Conservation (phyloP, 1,284 basidiomycete genomes). For the Rhodotorula mucilaginosa region DNA sequence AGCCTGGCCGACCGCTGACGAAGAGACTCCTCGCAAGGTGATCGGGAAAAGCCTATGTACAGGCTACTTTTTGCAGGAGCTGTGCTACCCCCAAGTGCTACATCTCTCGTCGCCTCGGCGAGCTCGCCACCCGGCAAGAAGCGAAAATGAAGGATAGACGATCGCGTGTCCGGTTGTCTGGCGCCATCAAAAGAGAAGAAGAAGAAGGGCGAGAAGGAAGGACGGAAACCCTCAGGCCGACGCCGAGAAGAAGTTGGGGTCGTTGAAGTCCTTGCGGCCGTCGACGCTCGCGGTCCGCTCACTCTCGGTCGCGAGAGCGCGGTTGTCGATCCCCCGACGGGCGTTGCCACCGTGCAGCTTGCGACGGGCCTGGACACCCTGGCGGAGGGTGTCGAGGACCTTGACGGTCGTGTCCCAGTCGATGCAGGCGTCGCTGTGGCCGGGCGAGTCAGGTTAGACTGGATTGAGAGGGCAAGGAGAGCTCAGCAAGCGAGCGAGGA, state of each 20-base stretch:
- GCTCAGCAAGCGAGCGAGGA: slow-evolving; percentile 17
- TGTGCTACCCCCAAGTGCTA: background rate
- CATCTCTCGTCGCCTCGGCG: background rate
- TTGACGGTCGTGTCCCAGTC: slow-evolving; percentile 83
- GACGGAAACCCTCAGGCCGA: background rate
- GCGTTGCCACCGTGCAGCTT: slow-evolving; percentile 32
- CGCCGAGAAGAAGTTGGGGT: slow-evolving; percentile 14
- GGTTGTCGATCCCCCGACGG: slow-evolving; percentile 20
- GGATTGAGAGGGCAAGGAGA: background rate
- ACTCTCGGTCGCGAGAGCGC: slow-evolving; percentile 15
- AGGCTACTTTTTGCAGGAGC: background rate
- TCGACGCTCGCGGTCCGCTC: slow-evolving; percentile 26
- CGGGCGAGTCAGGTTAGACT: background rate
- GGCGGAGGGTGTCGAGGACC: slow-evolving; percentile 72
- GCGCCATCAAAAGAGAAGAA: background rate
- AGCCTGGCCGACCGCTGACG: no score
- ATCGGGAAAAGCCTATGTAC: background rate
- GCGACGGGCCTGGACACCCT: slow-evolving; percentile 74
- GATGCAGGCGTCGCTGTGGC: slow-evolving; percentile 64
- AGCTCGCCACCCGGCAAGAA: background rate
- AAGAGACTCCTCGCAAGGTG: background rate
- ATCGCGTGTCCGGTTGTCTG: no score
- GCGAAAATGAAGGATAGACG: background rate
- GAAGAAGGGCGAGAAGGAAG: background rate
- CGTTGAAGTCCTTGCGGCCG: slow-evolving; percentile 35